Percentiles rank a stretch among this genome's conserved stretches.
phyloP scores from a whole-genome alignment of 768 basidiomycete genomes.

The Infundibulicybe gibba region DNA sequence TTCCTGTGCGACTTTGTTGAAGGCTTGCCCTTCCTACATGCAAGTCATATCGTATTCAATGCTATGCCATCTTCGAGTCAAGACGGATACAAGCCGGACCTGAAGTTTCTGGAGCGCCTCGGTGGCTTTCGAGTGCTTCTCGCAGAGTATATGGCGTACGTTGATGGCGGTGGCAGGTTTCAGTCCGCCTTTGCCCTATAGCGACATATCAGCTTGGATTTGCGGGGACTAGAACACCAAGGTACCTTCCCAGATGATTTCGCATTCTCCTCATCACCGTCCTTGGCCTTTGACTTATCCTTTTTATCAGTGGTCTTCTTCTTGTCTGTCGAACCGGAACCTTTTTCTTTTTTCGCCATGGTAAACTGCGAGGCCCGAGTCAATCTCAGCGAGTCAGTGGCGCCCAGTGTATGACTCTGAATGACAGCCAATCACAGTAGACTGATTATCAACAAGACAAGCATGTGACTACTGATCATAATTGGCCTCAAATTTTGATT shows the following conservation, averaged over 20 bases:
- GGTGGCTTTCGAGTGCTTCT: slow-evolving; percentile 77
- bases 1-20: slow-evolving; percentile 87
- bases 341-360: slow-evolving; percentile 33
- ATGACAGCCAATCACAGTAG: too few species aligned
- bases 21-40: slow-evolving; percentile 65
- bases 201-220: too few species aligned
- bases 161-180: slow-evolving; percentile 82
- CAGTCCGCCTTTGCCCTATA: slow-evolving; percentile 50
- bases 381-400: too few species aligned
- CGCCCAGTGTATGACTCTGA: too few species aligned
- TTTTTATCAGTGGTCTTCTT: slow-evolving; percentile 40
- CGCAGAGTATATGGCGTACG: slow-evolving; percentile 85
- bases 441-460: too few species aligned
- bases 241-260: too few species aligned
- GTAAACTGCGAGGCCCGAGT: neutral
- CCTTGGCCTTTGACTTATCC: slow-evolving; percentile 33
- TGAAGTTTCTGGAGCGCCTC: slow-evolving; percentile 81
- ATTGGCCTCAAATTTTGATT: too few species aligned
- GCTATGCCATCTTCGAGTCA: neutral
- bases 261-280: slow-evolving; percentile 31
- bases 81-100: slow-evolving; percentile 34
- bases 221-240: too few species aligned
- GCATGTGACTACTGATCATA: too few species aligned
- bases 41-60: slow-evolving; percentile 3
- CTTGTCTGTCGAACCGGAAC: slow-evolving; percentile 16